These are phyloP conservation scores for Leccinum longicurvipes DNA, from an alignment of 768 basidiomycete species.

Conservation along the genomic window DNA sequence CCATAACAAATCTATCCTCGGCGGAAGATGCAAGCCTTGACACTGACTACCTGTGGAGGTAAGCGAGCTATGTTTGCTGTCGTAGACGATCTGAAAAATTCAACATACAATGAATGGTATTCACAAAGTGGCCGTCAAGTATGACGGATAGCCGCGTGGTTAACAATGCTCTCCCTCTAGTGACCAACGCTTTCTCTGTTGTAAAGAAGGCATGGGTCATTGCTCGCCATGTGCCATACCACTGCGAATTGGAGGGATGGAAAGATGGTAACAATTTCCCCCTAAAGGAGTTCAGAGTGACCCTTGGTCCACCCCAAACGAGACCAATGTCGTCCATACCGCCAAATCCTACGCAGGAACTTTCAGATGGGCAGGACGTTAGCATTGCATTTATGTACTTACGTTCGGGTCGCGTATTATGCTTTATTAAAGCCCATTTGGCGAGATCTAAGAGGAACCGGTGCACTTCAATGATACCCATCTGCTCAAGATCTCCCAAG, in stretches of 20 bases:
- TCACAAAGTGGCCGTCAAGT: constrained; percentile 14
- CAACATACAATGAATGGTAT: constrained; percentile 25
- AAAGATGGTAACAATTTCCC: constrained; percentile 8
- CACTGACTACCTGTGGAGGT: constrained; percentile 2
- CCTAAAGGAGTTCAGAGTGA: constrained; percentile 6
- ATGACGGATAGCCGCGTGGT: constrained; percentile 13
- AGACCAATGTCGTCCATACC: constrained; percentile 6
- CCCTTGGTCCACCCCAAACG: constrained; percentile 14
- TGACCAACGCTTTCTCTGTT: not conserved
- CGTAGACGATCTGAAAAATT: not conserved
- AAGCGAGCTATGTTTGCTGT: not conserved
- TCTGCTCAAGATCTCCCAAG: constrained; percentile 15
- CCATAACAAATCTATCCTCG: constrained; percentile 21
- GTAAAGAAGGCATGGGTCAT: constrained; percentile 6
- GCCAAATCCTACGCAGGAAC: not conserved
- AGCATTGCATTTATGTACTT: not conserved
- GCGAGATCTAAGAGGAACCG: constrained; percentile 20
- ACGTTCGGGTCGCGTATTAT: not conserved
- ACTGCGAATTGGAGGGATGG: not conserved
- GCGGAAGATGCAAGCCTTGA: constrained; percentile 6
- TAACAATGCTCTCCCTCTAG: not conserved
- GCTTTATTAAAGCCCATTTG: constrained; percentile 10
- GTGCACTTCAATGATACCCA: constrained; percentile 19
- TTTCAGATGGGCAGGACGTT: not conserved
- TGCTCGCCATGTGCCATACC: constrained; percentile 9